phyloP scores from a whole-genome alignment of 2,329 filamentous ascomycete species.

The Talaromyces sp. region DNA sequence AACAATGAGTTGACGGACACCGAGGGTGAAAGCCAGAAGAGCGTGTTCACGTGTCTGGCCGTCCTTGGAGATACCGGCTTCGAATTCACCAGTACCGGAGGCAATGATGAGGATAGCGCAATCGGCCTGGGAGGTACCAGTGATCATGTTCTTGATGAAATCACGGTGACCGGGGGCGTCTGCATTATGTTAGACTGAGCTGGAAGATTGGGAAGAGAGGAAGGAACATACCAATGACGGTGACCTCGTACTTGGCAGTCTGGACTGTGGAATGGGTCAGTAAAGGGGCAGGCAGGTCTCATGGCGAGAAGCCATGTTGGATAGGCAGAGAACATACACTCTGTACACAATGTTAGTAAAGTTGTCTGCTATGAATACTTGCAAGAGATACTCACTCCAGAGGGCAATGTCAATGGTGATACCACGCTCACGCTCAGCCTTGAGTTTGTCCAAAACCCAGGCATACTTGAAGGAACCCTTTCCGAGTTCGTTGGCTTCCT shows the following conservation, averaged over 20 bases:
- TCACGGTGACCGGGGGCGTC: slow-evolving; percentile 99
- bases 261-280: slow-evolving; percentile 59
- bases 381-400: slow-evolving; percentile 62
- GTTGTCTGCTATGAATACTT: neutral
- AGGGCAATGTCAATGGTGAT: slow-evolving; percentile 99
- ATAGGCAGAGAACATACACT: neutral
- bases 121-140: slow-evolving; percentile 99
- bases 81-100: slow-evolving; percentile 99
- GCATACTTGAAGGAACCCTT: slow-evolving; percentile 99
- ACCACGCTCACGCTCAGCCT: slow-evolving; percentile 99
- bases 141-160: slow-evolving; percentile 99
- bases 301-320: neutral
- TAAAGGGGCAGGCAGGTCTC: neutral
- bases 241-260: slow-evolving; percentile 96
- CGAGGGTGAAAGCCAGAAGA: slow-evolving; percentile 98
- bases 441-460: slow-evolving; percentile 99
- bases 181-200: slow-evolving; percentile 27
- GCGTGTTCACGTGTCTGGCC: slow-evolving; percentile 99
- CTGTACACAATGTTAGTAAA: neutral
- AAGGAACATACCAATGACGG: slow-evolving; percentile 74
- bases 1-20: slow-evolving; percentile 99
- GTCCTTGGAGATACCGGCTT: slow-evolving; percentile 99
- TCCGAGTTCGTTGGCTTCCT: slow-evolving; percentile 98
- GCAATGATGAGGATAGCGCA: slow-evolving; percentile 99
- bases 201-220: neutral